Evolutionary conservation across 2,329 filamentous ascomycete species (phyloP).

Genomic region (Salinomyces thailandicus): DNA sequence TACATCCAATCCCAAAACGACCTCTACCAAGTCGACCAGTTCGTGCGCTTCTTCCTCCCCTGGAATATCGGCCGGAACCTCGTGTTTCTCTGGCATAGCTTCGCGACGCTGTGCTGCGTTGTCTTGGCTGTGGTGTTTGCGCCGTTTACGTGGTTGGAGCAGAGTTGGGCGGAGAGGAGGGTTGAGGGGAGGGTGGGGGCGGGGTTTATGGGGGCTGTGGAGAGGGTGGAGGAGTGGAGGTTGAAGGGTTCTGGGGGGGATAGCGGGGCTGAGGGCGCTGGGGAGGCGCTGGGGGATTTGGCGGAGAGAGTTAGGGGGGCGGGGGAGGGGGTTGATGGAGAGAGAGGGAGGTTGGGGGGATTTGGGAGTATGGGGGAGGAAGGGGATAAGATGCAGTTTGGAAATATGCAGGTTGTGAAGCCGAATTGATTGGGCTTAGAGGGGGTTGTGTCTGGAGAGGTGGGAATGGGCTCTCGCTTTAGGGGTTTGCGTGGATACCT

Average conservation of each 20-base stretch:
- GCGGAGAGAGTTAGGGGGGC: neutral
- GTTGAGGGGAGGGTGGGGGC: neutral
- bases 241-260: neutral
- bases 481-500: no score
- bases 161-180: constrained; percentile 18
- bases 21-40: constrained; percentile 67
- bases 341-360: neutral
- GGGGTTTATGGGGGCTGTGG: constrained; percentile 7
- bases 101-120: constrained; percentile 55
- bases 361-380: neutral
- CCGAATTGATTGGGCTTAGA: neutral
- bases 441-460: no score
- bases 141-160: constrained; percentile 32
- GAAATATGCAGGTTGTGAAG: constrained; percentile 13
- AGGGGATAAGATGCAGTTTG: constrained; percentile 7
- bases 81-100: constrained; percentile 53
- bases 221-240: constrained; percentile 3
- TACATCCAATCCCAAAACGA: constrained; percentile 71
- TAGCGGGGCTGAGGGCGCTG: neutral
- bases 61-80: constrained; percentile 37
- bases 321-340: neutral
- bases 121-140: constrained; percentile 20
- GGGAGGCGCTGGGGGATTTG: neutral
- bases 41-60: constrained; percentile 60
- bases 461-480: no score